Conservation (phyloP, 805 yeast species). For the Candida glaebosa region DNA sequence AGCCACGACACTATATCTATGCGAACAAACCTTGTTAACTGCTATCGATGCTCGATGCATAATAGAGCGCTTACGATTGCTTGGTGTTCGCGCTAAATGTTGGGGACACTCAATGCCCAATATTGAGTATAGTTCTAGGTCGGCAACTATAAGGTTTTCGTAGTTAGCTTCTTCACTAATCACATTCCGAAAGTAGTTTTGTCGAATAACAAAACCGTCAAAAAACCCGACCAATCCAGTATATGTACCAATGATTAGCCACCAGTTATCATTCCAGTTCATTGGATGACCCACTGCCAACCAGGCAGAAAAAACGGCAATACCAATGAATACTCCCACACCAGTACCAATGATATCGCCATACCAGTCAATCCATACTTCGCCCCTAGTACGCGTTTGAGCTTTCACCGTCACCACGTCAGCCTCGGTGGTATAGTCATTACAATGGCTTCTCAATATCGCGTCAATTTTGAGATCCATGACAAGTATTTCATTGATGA, state of each 20-base stretch:
- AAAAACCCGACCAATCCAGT: conserved; percentile 42
- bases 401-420: conserved; percentile 16
- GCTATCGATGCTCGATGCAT: neutral
- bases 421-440: conserved; percentile 20
- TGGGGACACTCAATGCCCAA: neutral
- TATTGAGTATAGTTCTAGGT: neutral
- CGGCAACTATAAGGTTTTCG: neutral
- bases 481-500: conserved; percentile 14
- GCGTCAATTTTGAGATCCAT: conserved; percentile 28
- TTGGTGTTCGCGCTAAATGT: neutral
- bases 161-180: neutral
- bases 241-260: conserved; percentile 46
- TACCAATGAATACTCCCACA: conserved; percentile 32
- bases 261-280: conserved; percentile 39
- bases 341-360: conserved; percentile 44
- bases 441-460: conserved; percentile 12
- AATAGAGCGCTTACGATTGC: neutral
- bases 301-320: conserved; percentile 34
- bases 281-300: conserved; percentile 31
- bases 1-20: neutral
- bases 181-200: conserved; percentile 14
- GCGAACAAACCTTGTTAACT: neutral
- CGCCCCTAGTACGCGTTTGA: conserved; percentile 14
- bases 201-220: conserved; percentile 41
- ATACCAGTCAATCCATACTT: conserved; percentile 30